Conservation (phyloP, 1,139 yeast species). For the Neolecta irregularis region DNA sequence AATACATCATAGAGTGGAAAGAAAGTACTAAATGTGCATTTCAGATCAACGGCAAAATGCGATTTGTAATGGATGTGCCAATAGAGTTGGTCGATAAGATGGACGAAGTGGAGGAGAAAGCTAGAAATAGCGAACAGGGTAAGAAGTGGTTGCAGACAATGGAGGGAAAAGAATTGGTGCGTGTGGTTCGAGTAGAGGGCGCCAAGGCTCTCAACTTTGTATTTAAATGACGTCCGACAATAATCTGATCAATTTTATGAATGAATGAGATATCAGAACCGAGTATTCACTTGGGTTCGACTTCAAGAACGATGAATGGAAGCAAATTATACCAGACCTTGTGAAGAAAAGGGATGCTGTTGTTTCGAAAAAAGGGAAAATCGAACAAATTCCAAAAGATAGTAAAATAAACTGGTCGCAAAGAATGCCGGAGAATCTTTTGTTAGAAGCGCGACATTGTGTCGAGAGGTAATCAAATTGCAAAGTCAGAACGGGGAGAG, state of each 20-base stretch:
- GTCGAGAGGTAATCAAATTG: no score
- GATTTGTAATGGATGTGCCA: constrained; percentile 30
- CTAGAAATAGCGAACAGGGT: constrained; percentile 23
- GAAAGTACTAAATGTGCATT: no score
- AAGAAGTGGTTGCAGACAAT: constrained; percentile 13
- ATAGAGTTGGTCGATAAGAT: constrained; percentile 25
- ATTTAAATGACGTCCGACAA: constrained; percentile 5
- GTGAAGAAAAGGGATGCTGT: no score
- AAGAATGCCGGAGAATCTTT: no score
- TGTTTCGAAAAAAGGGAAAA: no score
- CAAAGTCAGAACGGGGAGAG: no score
- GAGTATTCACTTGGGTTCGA: no score
- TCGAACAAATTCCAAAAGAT: no score
- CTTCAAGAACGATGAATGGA: no score
- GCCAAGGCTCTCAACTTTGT: constrained; percentile 12
- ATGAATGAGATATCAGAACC: neutral
- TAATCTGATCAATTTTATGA: neutral
- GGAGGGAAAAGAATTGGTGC: constrained; percentile 8
- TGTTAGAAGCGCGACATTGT: no score
- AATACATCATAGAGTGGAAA: constrained; percentile 29
- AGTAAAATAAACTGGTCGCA: no score
- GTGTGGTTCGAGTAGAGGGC: constrained; percentile 14
- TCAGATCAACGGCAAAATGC: constrained; percentile 52
- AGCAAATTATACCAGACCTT: no score
- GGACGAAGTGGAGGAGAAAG: constrained; percentile 20